Percentiles rank a stretch among this genome's conserved stretches.
These are phyloP conservation scores for Penstemon barbatus DNA, from an alignment of 257 asterid genomes.

Conservation along the genomic window DNA sequence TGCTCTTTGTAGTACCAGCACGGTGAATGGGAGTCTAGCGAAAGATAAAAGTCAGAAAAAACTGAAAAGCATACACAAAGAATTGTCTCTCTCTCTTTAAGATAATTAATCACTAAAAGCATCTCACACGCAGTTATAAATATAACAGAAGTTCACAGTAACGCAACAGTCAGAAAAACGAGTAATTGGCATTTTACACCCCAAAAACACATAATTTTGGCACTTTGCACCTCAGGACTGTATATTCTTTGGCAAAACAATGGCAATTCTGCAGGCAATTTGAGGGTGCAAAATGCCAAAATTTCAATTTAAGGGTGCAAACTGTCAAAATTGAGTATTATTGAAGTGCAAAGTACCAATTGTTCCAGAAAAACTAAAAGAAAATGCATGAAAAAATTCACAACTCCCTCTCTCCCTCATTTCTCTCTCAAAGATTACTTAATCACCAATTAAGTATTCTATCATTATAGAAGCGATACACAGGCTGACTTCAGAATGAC, in stretches of 20 bases:
- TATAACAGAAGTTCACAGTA: not conserved
- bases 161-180: not conserved
- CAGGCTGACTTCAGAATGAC: not conserved
- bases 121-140: not conserved
- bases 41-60: slow-evolving; percentile 23
- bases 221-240: too few relatives aligned
- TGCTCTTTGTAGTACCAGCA: slow-evolving; percentile 88
- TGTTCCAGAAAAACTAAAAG: too few relatives aligned
- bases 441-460: not conserved
- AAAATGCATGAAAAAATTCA: too few relatives aligned
- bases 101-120: slow-evolving; percentile 1
- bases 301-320: too few relatives aligned
- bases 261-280: too few relatives aligned
- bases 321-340: too few relatives aligned
- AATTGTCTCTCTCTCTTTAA: not conserved
- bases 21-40: slow-evolving; percentile 89
- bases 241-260: too few relatives aligned
- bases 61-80: slow-evolving; percentile 2
- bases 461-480: not conserved
- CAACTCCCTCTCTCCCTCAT: too few relatives aligned
- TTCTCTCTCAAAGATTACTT: not conserved
- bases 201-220: too few relatives aligned
- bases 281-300: too few relatives aligned
- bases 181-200: not conserved
- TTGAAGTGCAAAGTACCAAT: too few relatives aligned